Conservation (phyloP, 2,329 filamentous ascomycete genomes). For the Pseudodiploospora longispora region DNA sequence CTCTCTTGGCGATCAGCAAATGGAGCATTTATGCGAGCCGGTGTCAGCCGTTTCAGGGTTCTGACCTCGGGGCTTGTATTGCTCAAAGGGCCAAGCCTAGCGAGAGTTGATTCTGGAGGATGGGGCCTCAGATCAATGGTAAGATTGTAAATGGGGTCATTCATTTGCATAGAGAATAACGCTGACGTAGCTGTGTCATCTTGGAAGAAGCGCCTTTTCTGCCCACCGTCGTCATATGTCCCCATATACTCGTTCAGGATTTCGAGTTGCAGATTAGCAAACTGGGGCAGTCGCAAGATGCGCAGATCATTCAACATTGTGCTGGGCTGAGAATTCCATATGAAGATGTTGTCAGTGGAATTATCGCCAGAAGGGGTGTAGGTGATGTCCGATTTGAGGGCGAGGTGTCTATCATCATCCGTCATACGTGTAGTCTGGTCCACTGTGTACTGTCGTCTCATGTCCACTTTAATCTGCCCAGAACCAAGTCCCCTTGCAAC, state of each 20-base stretch:
- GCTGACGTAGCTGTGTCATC: conserved; percentile 5
- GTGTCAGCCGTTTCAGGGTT: not conserved
- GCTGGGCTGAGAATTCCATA: not conserved
- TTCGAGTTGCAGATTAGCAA: conserved; percentile 1
- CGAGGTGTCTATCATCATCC: not conserved
- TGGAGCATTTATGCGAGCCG: not conserved
- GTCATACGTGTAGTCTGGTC: not conserved
- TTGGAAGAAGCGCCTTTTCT: not conserved
- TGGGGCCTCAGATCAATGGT: conserved; percentile 2
- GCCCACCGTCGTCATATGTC: not conserved
- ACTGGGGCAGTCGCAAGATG: not conserved
- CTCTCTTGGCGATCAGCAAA: not conserved
- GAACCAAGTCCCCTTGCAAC: conserved; percentile 12
- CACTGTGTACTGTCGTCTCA: conserved; percentile 17
- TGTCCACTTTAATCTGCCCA: conserved; percentile 3
- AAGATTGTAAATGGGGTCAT: conserved; percentile 7
- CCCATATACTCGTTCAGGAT: not conserved
- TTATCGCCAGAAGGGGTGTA: not conserved
- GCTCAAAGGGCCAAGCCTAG: not conserved
- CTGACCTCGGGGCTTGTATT: not conserved
- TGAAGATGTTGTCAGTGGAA: not conserved
- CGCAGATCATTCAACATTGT: not conserved
- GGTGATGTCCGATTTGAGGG: not conserved
- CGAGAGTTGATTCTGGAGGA: not conserved
- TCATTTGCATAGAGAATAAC: conserved; percentile 8